Evolutionary conservation across 2,329 filamentous ascomycete species (phyloP).

Genomic region (Neopestalotiopsis clavispora): DNA sequence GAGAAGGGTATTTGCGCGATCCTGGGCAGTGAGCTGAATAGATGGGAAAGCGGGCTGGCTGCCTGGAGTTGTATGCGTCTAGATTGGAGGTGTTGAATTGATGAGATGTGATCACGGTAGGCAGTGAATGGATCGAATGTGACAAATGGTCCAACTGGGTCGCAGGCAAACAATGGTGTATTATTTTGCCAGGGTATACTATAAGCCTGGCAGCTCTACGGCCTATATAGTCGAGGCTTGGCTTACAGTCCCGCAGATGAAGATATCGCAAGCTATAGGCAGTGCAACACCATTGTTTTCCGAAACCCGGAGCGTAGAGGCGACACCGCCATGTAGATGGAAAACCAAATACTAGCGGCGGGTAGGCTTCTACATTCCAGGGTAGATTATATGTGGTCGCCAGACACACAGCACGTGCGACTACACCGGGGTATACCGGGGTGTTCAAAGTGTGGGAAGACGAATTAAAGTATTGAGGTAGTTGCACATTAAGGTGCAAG

Average conservation of each 20-base stretch:
- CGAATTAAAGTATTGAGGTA: not conserved
- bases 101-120: not conserved
- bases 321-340: not conserved
- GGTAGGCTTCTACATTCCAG: not conserved
- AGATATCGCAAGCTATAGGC: constrained; percentile 2
- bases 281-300: not conserved
- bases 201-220: constrained; percentile 16
- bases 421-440: not conserved
- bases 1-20: not conserved
- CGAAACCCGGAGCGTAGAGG: not conserved
- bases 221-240: constrained; percentile 13
- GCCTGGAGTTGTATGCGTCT: not conserved
- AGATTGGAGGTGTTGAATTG: not conserved
- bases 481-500: not conserved
- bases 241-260: constrained; percentile 9
- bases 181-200: constrained; percentile 17
- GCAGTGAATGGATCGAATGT: not conserved
- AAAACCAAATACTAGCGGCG: not conserved
- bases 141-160: not conserved
- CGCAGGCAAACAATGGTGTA: not conserved
- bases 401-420: not conserved
- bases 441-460: not conserved
- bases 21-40: not conserved
- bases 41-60: not conserved
- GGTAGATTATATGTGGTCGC: not conserved